Evolutionary conservation across 2,329 filamentous ascomycete species (phyloP).

Genomic region (Aplosporella prunicola): DNA sequence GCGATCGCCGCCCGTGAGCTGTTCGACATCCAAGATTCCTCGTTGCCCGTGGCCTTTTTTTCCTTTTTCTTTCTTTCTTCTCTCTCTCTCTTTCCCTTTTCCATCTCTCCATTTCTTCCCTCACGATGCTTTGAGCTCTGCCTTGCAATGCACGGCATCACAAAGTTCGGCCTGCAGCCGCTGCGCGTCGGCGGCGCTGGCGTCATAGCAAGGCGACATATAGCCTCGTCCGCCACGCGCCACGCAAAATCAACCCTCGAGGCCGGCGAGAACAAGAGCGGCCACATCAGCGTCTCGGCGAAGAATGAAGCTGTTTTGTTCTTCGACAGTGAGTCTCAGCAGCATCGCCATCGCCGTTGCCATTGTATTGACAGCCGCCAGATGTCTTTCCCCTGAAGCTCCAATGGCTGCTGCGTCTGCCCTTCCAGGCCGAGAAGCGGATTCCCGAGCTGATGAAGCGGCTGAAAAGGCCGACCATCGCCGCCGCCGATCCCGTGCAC

Average conservation of each 20-base stretch:
- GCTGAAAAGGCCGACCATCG: constrained; percentile 42
- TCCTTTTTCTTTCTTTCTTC: too few species aligned
- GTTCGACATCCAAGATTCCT: too few species aligned
- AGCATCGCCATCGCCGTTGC: neutral
- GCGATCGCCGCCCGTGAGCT: too few species aligned
- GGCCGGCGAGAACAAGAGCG: constrained; percentile 56
- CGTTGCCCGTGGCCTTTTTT: too few species aligned
- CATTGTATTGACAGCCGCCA: constrained; percentile 23
- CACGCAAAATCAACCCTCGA: constrained; percentile 24
- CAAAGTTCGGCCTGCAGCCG: constrained; percentile 9
- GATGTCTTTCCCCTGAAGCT: constrained; percentile 79
- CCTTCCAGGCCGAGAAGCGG: constrained; percentile 37
- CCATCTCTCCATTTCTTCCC: too few species aligned
- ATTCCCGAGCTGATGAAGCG: constrained; percentile 42
- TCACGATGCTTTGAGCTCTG: too few species aligned
- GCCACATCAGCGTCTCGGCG: constrained; percentile 63
- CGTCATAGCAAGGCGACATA: constrained; percentile 1
- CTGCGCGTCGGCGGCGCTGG: constrained; percentile 4
- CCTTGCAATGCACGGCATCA: too few species aligned
- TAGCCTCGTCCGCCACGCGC: constrained; percentile 2
- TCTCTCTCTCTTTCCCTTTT: too few species aligned
- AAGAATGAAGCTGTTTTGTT: constrained; percentile 78
- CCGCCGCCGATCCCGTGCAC: constrained; percentile 46
- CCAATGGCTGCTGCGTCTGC: constrained; percentile 49
- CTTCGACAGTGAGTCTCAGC: constrained; percentile 61